These are phyloP conservation scores for Pinus taeda DNA, from an alignment of 75 land plant species.

Conservation along the genomic window DNA sequence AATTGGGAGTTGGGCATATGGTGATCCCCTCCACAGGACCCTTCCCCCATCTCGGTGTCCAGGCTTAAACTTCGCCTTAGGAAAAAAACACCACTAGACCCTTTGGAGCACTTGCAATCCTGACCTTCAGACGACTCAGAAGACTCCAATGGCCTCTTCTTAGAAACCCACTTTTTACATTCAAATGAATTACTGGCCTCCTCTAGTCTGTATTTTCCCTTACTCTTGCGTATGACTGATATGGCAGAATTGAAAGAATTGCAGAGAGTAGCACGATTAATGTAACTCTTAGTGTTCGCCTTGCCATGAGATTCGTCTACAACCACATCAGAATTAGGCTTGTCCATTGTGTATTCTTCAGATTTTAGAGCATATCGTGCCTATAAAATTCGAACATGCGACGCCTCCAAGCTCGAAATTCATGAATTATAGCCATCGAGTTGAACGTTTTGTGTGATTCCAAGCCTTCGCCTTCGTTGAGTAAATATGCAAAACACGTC, in stretches of 20 bases:
- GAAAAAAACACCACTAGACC: neutral
- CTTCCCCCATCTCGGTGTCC: too few species aligned
- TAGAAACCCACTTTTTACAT: neutral
- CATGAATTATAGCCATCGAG: neutral
- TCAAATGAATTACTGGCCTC: neutral
- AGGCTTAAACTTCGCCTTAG: too few species aligned
- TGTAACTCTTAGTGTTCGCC: neutral
- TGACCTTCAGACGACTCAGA: neutral
- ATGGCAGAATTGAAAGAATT: conserved; percentile 4
- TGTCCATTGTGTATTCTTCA: neutral
- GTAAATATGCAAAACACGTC: conserved; percentile 4
- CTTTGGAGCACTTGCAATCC: neutral
- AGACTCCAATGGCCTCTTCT: neutral
- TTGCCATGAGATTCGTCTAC: neutral
- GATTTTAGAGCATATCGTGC: neutral
- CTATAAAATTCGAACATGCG: neutral
- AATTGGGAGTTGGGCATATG: neutral
- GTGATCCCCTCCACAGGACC: neutral
- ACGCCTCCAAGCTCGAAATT: neutral
- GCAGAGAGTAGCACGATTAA: neutral
- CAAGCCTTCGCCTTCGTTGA: neutral
- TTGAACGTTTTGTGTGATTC: neutral
- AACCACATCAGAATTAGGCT: neutral
- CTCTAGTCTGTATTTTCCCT: neutral
- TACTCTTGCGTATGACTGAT: neutral